A percentile compares a stretch with the other conserved stretches of the same genome.
Conservation (phyloP, 1,284 basidiomycete species). For the Mycosarcoma mackinlayi region DNA sequence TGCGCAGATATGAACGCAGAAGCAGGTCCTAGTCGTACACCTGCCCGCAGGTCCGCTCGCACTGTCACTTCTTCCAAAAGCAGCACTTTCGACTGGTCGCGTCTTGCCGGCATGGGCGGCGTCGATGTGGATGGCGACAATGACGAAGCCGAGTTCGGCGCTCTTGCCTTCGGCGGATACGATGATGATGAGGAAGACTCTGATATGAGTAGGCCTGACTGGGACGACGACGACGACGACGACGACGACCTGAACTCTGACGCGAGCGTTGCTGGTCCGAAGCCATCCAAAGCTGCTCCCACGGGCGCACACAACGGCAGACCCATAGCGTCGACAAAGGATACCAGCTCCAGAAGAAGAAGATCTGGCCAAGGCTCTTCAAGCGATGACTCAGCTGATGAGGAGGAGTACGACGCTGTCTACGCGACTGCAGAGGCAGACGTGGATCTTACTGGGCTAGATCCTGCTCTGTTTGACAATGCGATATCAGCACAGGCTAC, state of each 20-base stretch:
- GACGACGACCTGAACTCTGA: too few relatives aligned
- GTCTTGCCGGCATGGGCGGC: constrained; percentile 22
- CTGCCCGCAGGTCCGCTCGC: constrained; percentile 20
- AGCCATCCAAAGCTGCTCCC: constrained; percentile 9
- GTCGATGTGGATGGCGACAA: constrained; percentile 27
- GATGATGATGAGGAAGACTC: constrained; percentile 27
- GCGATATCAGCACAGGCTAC: not conserved
- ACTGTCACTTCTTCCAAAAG: constrained; percentile 5
- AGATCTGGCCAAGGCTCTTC: not conserved
- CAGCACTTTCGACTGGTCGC: constrained; percentile 23
- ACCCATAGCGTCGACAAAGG: not conserved
- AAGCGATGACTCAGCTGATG: constrained; percentile 18
- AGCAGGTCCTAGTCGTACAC: constrained; percentile 21
- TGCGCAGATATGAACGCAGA: constrained; percentile 14
- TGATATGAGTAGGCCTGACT: constrained; percentile 25
- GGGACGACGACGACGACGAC: constrained; percentile 49
- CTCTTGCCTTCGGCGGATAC: constrained; percentile 16
- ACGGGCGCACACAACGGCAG: not conserved
- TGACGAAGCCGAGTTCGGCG: constrained; percentile 36
- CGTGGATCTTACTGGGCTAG: constrained; percentile 9
- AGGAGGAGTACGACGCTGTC: constrained; percentile 10
- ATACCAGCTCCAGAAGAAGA: not conserved
- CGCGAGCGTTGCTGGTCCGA: constrained; percentile 18
- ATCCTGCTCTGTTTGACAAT: constrained; percentile 18
- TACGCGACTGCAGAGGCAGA: not conserved